A percentile compares a stretch with the other conserved stretches of the same genome.
These are phyloP conservation scores for Collybiopsis confluens DNA, from an alignment of 768 basidiomycete genomes.

Conservation along the genomic window DNA sequence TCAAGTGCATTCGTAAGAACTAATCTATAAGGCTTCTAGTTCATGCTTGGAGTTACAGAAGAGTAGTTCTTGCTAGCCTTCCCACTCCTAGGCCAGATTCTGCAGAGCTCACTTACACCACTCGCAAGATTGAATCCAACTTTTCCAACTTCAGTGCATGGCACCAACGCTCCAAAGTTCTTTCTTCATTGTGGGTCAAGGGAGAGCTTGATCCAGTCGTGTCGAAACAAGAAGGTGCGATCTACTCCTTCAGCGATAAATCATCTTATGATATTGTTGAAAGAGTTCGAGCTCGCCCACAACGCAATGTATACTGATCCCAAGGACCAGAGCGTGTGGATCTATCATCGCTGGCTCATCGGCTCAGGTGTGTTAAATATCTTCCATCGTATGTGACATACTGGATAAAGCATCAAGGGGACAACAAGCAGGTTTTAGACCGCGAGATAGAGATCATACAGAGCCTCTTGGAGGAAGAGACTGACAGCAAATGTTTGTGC, in stretches of 20 bases:
- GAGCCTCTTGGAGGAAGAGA: slow-evolving; percentile 83
- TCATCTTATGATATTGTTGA: neutral
- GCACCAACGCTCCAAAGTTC: slow-evolving; percentile 92
- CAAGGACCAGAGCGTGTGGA: slow-evolving; percentile 94
- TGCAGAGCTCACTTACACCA: slow-evolving; percentile 83
- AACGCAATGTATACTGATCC: slow-evolving; percentile 98
- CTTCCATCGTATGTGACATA: neutral
- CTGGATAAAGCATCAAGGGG: slow-evolving; percentile 35
- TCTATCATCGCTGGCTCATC: slow-evolving; percentile 97
- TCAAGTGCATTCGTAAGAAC: no score
- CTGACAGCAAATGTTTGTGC: slow-evolving; percentile 84
- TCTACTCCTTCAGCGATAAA: neutral
- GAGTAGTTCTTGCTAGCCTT: slow-evolving; percentile 76
- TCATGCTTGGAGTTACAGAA: slow-evolving; percentile 91
- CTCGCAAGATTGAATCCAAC: slow-evolving; percentile 85
- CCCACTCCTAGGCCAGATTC: slow-evolving; percentile 49
- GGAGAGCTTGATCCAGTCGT: slow-evolving; percentile 47
- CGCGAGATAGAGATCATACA: slow-evolving; percentile 77
- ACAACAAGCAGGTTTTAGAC: slow-evolving; percentile 51
- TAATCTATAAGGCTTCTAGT: slow-evolving; percentile 42
- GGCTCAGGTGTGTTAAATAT: slow-evolving; percentile 55
- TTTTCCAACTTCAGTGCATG: slow-evolving; percentile 99
- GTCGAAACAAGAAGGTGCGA: slow-evolving; percentile 67
- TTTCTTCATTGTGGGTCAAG: slow-evolving; percentile 59
- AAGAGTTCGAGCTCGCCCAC: slow-evolving; percentile 91